A percentile compares a stretch with the other conserved stretches of the same genome.
These are phyloP conservation scores for Gnomoniopsis smithogilvyi DNA, from an alignment of 2,329 filamentous ascomycete genomes.

Conservation along the genomic window DNA sequence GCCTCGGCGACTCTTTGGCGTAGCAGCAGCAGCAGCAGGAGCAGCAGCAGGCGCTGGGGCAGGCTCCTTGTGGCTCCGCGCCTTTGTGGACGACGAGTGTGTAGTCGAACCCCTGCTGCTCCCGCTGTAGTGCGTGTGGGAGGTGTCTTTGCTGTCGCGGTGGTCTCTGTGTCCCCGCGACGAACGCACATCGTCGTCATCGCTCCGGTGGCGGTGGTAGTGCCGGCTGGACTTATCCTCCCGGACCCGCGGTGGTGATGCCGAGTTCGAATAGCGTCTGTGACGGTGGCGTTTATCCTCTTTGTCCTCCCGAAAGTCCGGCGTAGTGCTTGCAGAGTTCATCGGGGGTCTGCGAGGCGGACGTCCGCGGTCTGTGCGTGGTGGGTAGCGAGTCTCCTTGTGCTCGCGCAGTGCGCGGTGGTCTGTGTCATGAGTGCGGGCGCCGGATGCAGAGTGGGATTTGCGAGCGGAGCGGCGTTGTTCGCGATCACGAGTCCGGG, in stretches of 20 bases:
- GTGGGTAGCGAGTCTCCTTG: conserved; percentile 14
- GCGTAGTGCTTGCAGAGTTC: conserved; percentile 7
- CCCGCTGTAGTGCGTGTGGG: conserved; percentile 5
- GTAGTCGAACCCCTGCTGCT: neutral
- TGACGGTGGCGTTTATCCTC: neutral
- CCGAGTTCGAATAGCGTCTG: conserved; percentile 7
- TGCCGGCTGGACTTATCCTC: conserved; percentile 2
- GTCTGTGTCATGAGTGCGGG: neutral
- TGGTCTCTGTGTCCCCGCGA: neutral
- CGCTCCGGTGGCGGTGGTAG: neutral
- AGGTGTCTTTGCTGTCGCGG: neutral
- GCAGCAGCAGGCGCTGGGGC: neutral
- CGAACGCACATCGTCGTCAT: neutral
- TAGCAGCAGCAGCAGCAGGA: neutral
- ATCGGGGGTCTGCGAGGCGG: conserved; percentile 8
- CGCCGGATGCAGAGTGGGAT: neutral
- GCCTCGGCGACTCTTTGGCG: neutral
- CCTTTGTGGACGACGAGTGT: neutral
- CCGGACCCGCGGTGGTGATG: conserved; percentile 5
- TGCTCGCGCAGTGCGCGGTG: neutral
- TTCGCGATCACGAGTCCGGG: neutral
- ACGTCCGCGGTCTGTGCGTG: conserved; percentile 12
- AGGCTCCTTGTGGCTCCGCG: conserved; percentile 4
- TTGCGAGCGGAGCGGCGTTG: neutral
- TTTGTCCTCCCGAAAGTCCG: conserved; percentile 9